Evolutionary conservation across 208 protist genomes (phyloP), one percentile per base, ranked within the genome.

Genomic region (Trypanosoma caninum): DNA sequence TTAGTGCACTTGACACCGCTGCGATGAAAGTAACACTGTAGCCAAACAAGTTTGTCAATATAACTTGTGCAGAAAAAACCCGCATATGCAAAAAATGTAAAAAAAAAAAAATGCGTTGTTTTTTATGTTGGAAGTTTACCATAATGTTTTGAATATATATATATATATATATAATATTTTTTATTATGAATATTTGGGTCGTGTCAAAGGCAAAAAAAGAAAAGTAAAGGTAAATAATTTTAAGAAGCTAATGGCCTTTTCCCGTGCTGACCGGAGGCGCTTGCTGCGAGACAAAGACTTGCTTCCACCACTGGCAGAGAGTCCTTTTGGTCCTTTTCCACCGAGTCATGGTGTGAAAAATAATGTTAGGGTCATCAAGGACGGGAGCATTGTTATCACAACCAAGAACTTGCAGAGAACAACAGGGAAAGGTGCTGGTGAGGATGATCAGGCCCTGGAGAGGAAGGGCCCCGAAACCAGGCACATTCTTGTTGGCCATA

Each of bases 301-400:
- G 2, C 54, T 91, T 22, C 87, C 87, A 4, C 87, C 84, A 16
- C 34, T 90, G 28, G 84, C 82, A 50, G 87, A 94, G 42, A 88
- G 87, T 56, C 87, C 87, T 2, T 94, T 94, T 69, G 87, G 87
- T 0, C 71, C 87, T 0, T 94, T 94, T 52, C 87, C 87, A 11
- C 65, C 61, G 3, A 55, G 68, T 47, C 70, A 80, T 42, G 68
- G 69, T 1, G 59, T 64, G 3, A 84, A 77, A 20, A 51, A 52
- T 14, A 56, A 64, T 18, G 67, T 72, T 13, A 83, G 67, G 0
- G 68, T 81, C 18, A 75, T 48, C n/a, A 59, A 53, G 33, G n/a
- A 55, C 46, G 40, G 31, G 33, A 60, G 59, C 41, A 58, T 30
- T 25, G 34, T 44, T 3, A 40, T 48, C 8, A 59, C 64, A 8